Conservation (phyloP, 352 stramenopile species). For the Phytophthora vignae region DNA sequence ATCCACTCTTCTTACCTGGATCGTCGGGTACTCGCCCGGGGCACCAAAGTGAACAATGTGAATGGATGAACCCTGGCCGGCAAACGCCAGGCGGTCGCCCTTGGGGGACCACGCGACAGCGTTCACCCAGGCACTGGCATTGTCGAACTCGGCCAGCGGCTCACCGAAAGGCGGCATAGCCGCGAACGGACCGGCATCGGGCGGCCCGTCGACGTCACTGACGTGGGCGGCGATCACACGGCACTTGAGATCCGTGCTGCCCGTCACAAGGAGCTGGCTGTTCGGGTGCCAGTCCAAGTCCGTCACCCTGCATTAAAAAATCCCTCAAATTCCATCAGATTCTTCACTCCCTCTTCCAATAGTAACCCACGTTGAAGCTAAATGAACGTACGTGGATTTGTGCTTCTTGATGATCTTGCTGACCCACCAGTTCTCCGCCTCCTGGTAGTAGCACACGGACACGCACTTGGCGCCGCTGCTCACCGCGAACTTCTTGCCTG, state of each 20-base stretch:
- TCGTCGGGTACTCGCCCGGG: conserved; percentile 72
- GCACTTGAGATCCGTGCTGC: conserved; percentile 94
- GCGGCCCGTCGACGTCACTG: conserved; percentile 78
- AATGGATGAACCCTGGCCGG: conserved; percentile 91
- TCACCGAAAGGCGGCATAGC: conserved; percentile 84
- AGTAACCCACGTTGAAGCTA: conserved; percentile 15
- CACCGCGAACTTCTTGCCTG: conserved; percentile 94
- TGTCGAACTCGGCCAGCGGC: conserved; percentile 86
- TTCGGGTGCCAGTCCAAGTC: conserved; percentile 95
- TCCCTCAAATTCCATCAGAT: background rate
- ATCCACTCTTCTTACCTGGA: conserved; percentile 52
- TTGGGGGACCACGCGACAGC: conserved; percentile 92
- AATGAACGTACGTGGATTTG: conserved; percentile 92
- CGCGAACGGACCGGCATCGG: conserved; percentile 77
- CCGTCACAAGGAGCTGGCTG: conserved; percentile 92
- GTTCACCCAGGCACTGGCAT: conserved; percentile 92
- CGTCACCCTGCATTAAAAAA: conserved; percentile 59
- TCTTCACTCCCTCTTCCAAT: background rate
- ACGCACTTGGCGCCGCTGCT: conserved; percentile 94
- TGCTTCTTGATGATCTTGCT: conserved; percentile 97
- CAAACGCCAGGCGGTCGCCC: conserved; percentile 90
- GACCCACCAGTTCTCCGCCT: conserved; percentile 95
- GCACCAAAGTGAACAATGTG: conserved; percentile 90
- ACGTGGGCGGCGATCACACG: conserved; percentile 93
- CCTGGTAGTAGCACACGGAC: conserved; percentile 94